Conservation (phyloP, 345 rosid species). For the Eucalyptus regnans region DNA sequence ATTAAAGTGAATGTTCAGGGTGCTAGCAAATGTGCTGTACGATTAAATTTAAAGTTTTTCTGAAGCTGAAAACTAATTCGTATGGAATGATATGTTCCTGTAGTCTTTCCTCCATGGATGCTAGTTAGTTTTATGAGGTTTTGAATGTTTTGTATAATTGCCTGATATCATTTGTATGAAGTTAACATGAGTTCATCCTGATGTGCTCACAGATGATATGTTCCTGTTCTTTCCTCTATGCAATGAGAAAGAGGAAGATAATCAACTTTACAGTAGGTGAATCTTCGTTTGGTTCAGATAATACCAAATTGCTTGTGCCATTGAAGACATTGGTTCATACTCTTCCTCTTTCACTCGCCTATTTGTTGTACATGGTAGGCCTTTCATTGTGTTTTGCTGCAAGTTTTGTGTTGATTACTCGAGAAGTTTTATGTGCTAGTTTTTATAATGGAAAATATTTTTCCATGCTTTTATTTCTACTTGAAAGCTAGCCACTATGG, state of each 20-base stretch:
- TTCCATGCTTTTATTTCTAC: constrained; percentile 6
- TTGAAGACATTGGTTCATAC: constrained; percentile 58
- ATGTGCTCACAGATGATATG: constrained; percentile 51
- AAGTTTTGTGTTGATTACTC: neutral
- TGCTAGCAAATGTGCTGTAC: neutral
- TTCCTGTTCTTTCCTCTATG: constrained; percentile 66
- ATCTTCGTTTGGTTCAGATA: constrained; percentile 35
- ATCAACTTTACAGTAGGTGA: constrained; percentile 58
- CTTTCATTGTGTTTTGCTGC: neutral
- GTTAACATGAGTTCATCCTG: neutral
- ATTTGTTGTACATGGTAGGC: constrained; percentile 90
- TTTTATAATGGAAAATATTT: neutral
- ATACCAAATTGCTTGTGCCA: constrained; percentile 38
- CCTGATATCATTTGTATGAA: neutral
- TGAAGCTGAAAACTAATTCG: neutral
- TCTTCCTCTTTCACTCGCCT: constrained; percentile 64
- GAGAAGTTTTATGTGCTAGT: neutral
- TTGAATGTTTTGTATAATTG: neutral
- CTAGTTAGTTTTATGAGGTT: neutral
- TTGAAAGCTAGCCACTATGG: constrained; percentile 84
- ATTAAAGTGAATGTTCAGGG: neutral
- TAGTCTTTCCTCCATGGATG: neutral
- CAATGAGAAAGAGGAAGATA: constrained; percentile 51
- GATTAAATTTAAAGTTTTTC: neutral
- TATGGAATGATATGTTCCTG: neutral